Conservation (phyloP, 78 protist genomes). For the Paulinella micropora region DNA sequence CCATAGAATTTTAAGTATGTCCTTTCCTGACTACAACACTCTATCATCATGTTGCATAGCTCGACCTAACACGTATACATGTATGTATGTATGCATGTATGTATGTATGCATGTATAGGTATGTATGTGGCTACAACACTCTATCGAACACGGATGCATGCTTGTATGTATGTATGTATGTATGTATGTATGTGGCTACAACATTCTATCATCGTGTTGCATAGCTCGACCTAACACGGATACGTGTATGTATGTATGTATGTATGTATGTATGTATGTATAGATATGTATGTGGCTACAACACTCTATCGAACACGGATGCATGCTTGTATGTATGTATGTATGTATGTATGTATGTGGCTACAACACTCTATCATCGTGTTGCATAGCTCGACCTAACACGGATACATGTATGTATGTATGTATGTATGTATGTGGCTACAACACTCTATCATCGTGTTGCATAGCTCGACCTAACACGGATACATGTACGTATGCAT, state of each 20-base stretch:
- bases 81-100: not conserved
- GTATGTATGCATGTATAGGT: not conserved
- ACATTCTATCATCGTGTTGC: no score
- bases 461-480: slow-evolving; percentile 53
- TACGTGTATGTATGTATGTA: no score
- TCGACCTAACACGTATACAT: slow-evolving; percentile 43
- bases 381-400: no score
- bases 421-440: slow-evolving; percentile 33
- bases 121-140: not conserved
- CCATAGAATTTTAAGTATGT: slow-evolving; percentile 9
- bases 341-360: no score
- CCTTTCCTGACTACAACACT: slow-evolving; percentile 70
- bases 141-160: not conserved
- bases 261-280: no score
- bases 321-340: no score
- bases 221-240: no score
- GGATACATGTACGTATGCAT: not conserved
- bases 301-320: no score
- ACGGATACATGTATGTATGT: no score
- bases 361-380: no score
- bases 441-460: slow-evolving; percentile 89
- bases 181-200: not conserved
- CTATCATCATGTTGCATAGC: slow-evolving; percentile 73
- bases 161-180: not conserved
- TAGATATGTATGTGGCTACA: no score